phyloP scores from a whole-genome alignment of 441 rosid genomes.

The Metrosideros polymorpha region DNA sequence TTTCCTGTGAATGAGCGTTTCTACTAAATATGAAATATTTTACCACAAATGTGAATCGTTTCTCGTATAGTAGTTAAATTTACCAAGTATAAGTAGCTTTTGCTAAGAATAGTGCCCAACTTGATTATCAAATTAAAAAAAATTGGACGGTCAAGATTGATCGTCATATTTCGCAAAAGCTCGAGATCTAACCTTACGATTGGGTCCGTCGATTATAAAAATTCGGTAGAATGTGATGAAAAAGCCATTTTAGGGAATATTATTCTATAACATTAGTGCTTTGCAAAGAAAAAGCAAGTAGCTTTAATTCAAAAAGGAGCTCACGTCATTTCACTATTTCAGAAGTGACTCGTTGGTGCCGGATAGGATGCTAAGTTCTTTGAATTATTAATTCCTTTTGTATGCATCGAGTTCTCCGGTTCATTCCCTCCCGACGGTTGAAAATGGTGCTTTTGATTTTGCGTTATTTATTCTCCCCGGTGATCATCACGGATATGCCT shows the following conservation, averaged over 20 bases:
- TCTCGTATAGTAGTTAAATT: accelerated
- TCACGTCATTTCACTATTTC: neutral
- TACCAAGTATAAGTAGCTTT: neutral
- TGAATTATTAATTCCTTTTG: neutral
- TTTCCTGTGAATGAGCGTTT: neutral
- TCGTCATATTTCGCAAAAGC: accelerated
- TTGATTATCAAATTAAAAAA: neutral
- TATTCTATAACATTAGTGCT: neutral
- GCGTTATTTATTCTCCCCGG: neutral
- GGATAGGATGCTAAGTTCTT: neutral
- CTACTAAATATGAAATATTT: neutral
- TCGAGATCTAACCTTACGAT: neutral
- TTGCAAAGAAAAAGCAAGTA: neutral
- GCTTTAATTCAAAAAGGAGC: neutral
- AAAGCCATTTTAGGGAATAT: neutral
- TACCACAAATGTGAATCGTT: neutral
- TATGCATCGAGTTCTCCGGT: neutral
- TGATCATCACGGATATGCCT: neutral
- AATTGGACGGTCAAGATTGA: neutral
- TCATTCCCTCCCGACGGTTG: neutral
- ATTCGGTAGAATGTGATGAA: neutral
- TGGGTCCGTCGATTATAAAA: neutral
- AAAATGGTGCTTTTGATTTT: neutral
- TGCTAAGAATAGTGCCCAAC: neutral
- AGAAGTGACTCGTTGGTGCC: neutral